Evolutionary conservation across 148 eudicot genomes (phyloP).

Genomic region (Rhododendron ovatum): DNA sequence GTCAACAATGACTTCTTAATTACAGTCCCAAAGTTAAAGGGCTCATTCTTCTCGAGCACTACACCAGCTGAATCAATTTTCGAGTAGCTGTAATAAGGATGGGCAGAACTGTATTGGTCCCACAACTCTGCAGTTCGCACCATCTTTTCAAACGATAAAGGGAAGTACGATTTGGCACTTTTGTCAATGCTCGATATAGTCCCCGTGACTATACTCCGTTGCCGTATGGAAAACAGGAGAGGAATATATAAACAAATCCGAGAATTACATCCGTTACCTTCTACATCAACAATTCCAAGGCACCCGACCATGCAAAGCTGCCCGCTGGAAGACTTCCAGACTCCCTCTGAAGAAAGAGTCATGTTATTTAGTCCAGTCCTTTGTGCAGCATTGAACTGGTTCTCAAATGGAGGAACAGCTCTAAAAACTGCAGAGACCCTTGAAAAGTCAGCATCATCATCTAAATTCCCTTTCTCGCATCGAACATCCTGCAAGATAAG

Average conservation of each 20-base stretch:
- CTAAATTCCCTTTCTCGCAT: conserved; percentile 33
- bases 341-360: conserved; percentile 83
- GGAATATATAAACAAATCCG: conserved; percentile 75
- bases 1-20: conserved; percentile 62
- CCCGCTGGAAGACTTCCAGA: conserved; percentile 82
- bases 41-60: conserved; percentile 70
- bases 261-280: conserved; percentile 44
- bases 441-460: conserved; percentile 17
- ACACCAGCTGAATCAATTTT: conserved; percentile 47
- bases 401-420: conserved; percentile 49
- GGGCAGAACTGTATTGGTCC: conserved; percentile 39
- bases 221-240: conserved; percentile 62
- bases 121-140: conserved; percentile 31
- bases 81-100: conserved; percentile 63
- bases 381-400: conserved; percentile 41
- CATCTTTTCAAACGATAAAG: conserved; percentile 61
- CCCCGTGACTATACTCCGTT: conserved; percentile 65
- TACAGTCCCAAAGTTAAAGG: conserved; percentile 54
- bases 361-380: conserved; percentile 70
- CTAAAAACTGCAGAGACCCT: conserved; percentile 68
- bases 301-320: conserved; percentile 97
- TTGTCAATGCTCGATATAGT: conserved; percentile 55
- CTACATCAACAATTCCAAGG: conserved; percentile 36
- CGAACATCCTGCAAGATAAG: conserved; percentile 60
- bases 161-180: conserved; percentile 41